Conservation (phyloP, 2,329 filamentous ascomycete genomes). For the Teratosphaeria zuluensis region DNA sequence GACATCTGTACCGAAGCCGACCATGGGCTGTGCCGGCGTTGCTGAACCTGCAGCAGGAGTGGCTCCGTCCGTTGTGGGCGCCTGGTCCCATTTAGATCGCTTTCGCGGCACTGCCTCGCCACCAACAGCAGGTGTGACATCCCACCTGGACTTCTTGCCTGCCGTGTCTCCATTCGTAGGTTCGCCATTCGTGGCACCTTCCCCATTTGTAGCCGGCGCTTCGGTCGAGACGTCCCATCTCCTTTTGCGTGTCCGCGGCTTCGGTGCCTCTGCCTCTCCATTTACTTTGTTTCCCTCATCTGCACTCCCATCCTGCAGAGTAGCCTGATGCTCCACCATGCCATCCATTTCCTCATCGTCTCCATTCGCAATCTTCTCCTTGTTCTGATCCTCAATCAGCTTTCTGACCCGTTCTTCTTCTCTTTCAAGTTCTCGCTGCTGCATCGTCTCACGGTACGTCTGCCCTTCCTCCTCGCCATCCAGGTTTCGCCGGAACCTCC, state of each 20-base stretch:
- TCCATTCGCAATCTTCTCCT: slow-evolving; percentile 56
- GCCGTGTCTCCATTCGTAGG: slow-evolving; percentile 18
- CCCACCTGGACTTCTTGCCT: slow-evolving; percentile 70
- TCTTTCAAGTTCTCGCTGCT: slow-evolving; percentile 76
- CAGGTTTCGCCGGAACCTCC: slow-evolving; percentile 77
- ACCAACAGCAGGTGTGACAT: slow-evolving; percentile 54
- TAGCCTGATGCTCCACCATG: slow-evolving; percentile 49
- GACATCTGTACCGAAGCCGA: slow-evolving; percentile 69
- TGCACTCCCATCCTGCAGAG: slow-evolving; percentile 62
- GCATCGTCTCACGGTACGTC: slow-evolving; percentile 87
- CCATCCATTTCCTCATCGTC: slow-evolving; percentile 57
- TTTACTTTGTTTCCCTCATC: slow-evolving; percentile 50
- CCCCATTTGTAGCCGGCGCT: slow-evolving; percentile 35
- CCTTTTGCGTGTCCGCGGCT: slow-evolving; percentile 67
- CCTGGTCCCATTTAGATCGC: slow-evolving; percentile 87
- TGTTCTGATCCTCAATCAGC: slow-evolving; percentile 69
- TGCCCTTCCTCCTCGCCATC: slow-evolving; percentile 63
- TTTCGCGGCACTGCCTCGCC: slow-evolving; percentile 52
- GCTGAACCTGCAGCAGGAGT: slow-evolving; percentile 67
- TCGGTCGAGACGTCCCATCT: slow-evolving; percentile 78
- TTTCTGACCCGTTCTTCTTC: slow-evolving; percentile 82
- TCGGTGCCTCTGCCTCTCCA: slow-evolving; percentile 64
- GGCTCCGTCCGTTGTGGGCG: slow-evolving; percentile 55
- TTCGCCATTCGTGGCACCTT: slow-evolving; percentile 8
- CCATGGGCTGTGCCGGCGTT: slow-evolving; percentile 54